A percentile compares a stretch with the other conserved stretches of the same genome.
phyloP scores from a whole-genome alignment of 225 moss, liverwort and hornwort genomes.

The Bryum argenteum region DNA sequence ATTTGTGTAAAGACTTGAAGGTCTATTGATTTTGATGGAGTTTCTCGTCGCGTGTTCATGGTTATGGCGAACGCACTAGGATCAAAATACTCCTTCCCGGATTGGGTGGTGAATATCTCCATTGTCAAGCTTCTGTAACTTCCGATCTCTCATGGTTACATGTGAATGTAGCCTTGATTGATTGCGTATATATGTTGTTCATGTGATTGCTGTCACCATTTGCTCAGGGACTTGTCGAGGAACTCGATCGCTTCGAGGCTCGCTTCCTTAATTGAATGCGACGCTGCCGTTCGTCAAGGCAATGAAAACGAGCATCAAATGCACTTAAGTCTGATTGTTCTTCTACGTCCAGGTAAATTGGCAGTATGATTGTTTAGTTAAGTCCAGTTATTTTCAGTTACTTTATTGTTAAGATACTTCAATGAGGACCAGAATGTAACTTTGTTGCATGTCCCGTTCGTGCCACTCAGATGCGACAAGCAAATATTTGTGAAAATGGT shows the following conservation, averaged over 20 bases:
- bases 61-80: slow-evolving; percentile 38
- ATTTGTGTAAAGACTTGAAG: not conserved
- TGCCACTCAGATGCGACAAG: slow-evolving; percentile 89
- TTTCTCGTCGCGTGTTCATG: not conserved
- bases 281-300: slow-evolving; percentile 44
- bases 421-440: slow-evolving; percentile 21
- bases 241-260: slow-evolving; percentile 52
- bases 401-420: slow-evolving; percentile 8
- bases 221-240: slow-evolving; percentile 54
- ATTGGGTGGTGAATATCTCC: slow-evolving; percentile 49
- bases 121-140: slow-evolving; percentile 53
- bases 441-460: slow-evolving; percentile 13
- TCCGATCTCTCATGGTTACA: not conserved
- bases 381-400: not conserved
- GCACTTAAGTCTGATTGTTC: slow-evolving; percentile 36
- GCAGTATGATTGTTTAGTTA: not conserved
- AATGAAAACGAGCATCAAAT: slow-evolving; percentile 4
- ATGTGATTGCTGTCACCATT: no score
- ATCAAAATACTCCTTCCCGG: slow-evolving; percentile 53
- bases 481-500: slow-evolving; percentile 98
- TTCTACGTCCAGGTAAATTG: slow-evolving; percentile 93
- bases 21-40: not conserved
- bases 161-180: no score
- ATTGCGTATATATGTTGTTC: no score
- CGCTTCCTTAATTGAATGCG: slow-evolving; percentile 40